A percentile compares a stretch with the other conserved stretches of the same genome.
phyloP scores from a whole-genome alignment of 2,329 filamentous ascomycete genomes.

The Neonectria neomacrospora region DNA sequence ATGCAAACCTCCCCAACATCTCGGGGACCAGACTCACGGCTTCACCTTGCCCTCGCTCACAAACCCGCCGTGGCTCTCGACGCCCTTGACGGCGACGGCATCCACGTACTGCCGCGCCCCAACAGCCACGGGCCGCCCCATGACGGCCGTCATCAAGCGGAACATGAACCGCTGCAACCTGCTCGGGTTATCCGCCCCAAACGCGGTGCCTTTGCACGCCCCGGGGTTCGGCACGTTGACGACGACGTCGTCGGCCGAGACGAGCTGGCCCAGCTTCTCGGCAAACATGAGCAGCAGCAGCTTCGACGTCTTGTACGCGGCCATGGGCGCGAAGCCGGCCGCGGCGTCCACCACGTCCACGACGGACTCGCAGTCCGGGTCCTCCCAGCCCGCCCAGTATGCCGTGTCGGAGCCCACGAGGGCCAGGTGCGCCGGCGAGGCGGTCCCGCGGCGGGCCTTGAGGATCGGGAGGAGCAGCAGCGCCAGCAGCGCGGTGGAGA shows the following conservation, averaged over 20 bases:
- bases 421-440: slow-evolving; percentile 40
- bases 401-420: slow-evolving; percentile 48
- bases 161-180: slow-evolving; percentile 30
- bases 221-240: slow-evolving; percentile 62
- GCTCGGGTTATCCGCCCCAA: slow-evolving; percentile 49
- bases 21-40: slow-evolving; percentile 31
- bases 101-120: slow-evolving; percentile 41
- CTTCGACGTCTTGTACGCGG: slow-evolving; percentile 44
- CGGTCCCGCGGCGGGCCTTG: slow-evolving; percentile 37
- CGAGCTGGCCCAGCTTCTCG: slow-evolving; percentile 50
- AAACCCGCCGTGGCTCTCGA: slow-evolving; percentile 41
- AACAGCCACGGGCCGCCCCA: slow-evolving; percentile 28
- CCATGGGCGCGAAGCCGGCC: slow-evolving; percentile 32
- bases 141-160: slow-evolving; percentile 10
- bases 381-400: slow-evolving; percentile 42
- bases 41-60: slow-evolving; percentile 42
- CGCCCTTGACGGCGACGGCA: slow-evolving; percentile 35
- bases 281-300: slow-evolving; percentile 51
- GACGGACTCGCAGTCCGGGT: slow-evolving; percentile 37
- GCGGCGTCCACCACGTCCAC: slow-evolving; percentile 36
- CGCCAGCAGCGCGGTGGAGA: slow-evolving; percentile 50
- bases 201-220: slow-evolving; percentile 55
- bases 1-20: neutral
- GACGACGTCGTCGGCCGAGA: slow-evolving; percentile 53
- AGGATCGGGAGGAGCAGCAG: slow-evolving; percentile 49